These are phyloP conservation scores for Aspergillus quadricinctus DNA, from an alignment of 2,329 filamentous ascomycete genomes.

Conservation along the genomic window DNA sequence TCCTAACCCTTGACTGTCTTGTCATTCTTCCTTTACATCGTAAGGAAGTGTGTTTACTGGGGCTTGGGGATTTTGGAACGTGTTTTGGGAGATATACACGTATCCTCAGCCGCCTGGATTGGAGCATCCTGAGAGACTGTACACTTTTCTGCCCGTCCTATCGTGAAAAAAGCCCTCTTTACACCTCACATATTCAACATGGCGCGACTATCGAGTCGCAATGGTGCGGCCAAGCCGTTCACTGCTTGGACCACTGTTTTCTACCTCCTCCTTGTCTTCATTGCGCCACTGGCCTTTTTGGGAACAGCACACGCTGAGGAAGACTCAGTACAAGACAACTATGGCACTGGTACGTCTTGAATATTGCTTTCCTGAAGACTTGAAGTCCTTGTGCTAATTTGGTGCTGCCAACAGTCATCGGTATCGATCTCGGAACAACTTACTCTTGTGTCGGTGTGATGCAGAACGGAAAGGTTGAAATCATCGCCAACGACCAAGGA, in stretches of 20 bases:
- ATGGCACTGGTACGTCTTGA: slow-evolving; percentile 61
- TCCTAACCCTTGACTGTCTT: slow-evolving; percentile 14
- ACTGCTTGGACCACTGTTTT: slow-evolving; percentile 78
- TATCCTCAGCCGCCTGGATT: not conserved
- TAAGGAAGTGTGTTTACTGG: slow-evolving; percentile 8
- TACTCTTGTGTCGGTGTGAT: slow-evolving; percentile 88
- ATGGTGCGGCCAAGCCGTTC: slow-evolving; percentile 66
- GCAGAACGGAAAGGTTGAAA: slow-evolving; percentile 92
- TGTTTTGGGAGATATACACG: not conserved
- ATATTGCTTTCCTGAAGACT: not conserved
- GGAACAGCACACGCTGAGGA: slow-evolving; percentile 68
- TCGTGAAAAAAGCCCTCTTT: slow-evolving; percentile 10
- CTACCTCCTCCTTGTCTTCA: slow-evolving; percentile 86
- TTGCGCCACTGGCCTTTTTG: slow-evolving; percentile 78
- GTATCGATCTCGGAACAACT: slow-evolving; percentile 93
- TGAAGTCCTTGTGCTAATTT: not conserved
- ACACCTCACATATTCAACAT: slow-evolving; percentile 40
- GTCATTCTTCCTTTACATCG: slow-evolving; percentile 6
- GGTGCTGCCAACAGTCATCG: slow-evolving; percentile 59
- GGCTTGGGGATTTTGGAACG: not conserved
- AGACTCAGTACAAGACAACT: slow-evolving; percentile 67
- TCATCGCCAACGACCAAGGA: slow-evolving; percentile 93
- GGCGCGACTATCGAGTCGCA: slow-evolving; percentile 54
- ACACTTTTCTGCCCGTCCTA: not conserved
- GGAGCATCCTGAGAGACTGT: not conserved